These are phyloP conservation scores for Termitomyces sp. DNA, from an alignment of 768 basidiomycete genomes.

Conservation along the genomic window DNA sequence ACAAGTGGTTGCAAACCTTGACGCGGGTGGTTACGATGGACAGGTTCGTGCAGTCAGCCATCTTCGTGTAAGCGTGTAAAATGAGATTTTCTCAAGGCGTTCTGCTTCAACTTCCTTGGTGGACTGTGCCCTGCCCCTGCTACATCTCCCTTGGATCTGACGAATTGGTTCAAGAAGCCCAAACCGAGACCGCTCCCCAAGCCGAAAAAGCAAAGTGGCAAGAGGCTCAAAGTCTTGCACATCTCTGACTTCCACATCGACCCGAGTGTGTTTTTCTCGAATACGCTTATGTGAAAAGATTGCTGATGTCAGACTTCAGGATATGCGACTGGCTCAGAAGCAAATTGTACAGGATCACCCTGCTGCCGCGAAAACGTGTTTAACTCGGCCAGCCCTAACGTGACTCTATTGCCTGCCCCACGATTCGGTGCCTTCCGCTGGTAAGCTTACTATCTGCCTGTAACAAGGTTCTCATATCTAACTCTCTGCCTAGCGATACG, in stretches of 20 bases:
- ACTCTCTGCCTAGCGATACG: slow-evolving; percentile 44
- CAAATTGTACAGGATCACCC: slow-evolving; percentile 57
- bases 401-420: slow-evolving; percentile 54
- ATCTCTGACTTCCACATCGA: slow-evolving; percentile 78
- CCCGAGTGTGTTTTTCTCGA: slow-evolving; percentile 42
- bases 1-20: slow-evolving; percentile 67
- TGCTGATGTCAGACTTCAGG: slow-evolving; percentile 31
- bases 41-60: slow-evolving; percentile 39
- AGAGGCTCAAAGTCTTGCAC: slow-evolving; percentile 69
- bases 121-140: slow-evolving; percentile 53
- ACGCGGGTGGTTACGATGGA: slow-evolving; percentile 71
- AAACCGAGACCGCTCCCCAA: slow-evolving; percentile 68
- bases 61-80: not conserved
- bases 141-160: slow-evolving; percentile 57
- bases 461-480: not conserved
- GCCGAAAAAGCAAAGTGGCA: slow-evolving; percentile 54
- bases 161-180: slow-evolving; percentile 71
- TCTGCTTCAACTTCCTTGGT: slow-evolving; percentile 57
- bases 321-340: slow-evolving; percentile 66
- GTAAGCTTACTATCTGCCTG: slow-evolving; percentile 22
- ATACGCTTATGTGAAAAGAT: not conserved
- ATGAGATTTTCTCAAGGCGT: slow-evolving; percentile 28
- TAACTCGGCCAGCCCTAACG: slow-evolving; percentile 48
- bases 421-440: slow-evolving; percentile 64
- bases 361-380: slow-evolving; percentile 61